These are phyloP conservation scores for Hyparrhenia diplandra DNA, from an alignment of 176 grass and related monocot species.

Conservation along the genomic window DNA sequence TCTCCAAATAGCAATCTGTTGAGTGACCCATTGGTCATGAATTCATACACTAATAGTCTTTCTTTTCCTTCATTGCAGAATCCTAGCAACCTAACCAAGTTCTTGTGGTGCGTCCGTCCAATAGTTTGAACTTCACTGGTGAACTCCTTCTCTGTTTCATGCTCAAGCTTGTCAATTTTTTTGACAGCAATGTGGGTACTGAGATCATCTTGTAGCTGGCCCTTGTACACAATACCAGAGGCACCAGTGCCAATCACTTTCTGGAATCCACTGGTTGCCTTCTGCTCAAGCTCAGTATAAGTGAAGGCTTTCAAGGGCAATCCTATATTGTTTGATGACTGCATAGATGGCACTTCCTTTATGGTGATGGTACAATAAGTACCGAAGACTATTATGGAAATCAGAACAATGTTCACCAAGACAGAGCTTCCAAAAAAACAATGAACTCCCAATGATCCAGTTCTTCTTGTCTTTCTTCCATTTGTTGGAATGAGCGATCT, in stretches of 20 bases:
- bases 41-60: conserved; percentile 51
- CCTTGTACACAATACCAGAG: conserved; percentile 45
- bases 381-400: conserved; percentile 3
- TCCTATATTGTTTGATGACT: background rate
- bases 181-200: conserved; percentile 38
- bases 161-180: conserved; percentile 33
- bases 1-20: conserved; percentile 17
- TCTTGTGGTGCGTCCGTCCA: conserved; percentile 46
- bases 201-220: background rate
- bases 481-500: background rate
- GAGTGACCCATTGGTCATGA: conserved; percentile 51
- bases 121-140: conserved; percentile 43
- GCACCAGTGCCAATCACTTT: conserved; percentile 46
- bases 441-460: conserved; percentile 28
- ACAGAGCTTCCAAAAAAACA: conserved; percentile 45
- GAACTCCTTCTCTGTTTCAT: conserved; percentile 53
- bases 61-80: conserved; percentile 48
- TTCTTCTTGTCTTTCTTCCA: conserved; percentile 19
- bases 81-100: conserved; percentile 50
- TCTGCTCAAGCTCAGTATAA: conserved; percentile 38
- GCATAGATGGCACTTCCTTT: background rate
- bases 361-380: conserved; percentile 4
- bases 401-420: conserved; percentile 23
- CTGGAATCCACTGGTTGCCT: conserved; percentile 30
- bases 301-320: conserved; percentile 24